Percentiles rank a stretch among this genome's conserved stretches.
phyloP scores from a whole-genome alignment of 371 early-diverging fungal genomes.

The Mortierella sp. region DNA sequence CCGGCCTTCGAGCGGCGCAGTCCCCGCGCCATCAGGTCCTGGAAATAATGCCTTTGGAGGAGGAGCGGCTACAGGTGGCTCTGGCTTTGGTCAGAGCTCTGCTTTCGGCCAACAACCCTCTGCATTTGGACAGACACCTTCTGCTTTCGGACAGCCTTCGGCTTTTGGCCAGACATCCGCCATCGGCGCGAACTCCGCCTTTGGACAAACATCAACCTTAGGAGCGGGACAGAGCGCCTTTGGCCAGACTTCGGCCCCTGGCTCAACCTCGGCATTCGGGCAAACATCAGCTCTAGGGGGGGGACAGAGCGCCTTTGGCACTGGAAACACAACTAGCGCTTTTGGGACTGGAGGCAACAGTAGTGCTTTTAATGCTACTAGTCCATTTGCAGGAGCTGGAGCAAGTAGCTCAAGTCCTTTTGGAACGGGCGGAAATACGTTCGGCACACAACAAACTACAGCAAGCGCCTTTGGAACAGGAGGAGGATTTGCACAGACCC shows the following conservation, averaged over 20 bases:
- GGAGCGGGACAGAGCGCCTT: slow-evolving; percentile 31
- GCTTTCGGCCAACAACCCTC: slow-evolving; percentile 27
- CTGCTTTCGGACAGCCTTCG: slow-evolving; percentile 24
- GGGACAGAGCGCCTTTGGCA: slow-evolving; percentile 36
- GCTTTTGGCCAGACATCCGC: slow-evolving; percentile 19
- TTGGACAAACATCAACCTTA: slow-evolving; percentile 19
- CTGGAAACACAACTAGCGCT: slow-evolving; percentile 13
- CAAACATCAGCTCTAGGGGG: slow-evolving; percentile 12
- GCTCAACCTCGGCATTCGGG: slow-evolving; percentile 18
- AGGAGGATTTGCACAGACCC: slow-evolving; percentile 41
- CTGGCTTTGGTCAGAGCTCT: slow-evolving; percentile 30
- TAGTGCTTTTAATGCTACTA: slow-evolving; percentile 8
- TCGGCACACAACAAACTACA: slow-evolving; percentile 19
- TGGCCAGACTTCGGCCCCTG: slow-evolving; percentile 20
- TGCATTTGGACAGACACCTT: slow-evolving; percentile 13
- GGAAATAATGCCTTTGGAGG: slow-evolving; percentile 6
- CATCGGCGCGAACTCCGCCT: slow-evolving; percentile 10
- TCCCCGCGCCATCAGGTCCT: slow-evolving; percentile 15
- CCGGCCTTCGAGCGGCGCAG: slow-evolving; percentile 11
- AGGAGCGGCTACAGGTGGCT: slow-evolving; percentile 12
- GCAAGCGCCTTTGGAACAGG: slow-evolving; percentile 39
- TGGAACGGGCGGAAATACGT: slow-evolving; percentile 24
- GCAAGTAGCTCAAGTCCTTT: slow-evolving; percentile 9
- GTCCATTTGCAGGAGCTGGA: slow-evolving; percentile 32
- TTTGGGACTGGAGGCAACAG: slow-evolving; percentile 5